Base-by-base conservation (phyloP, 2,329 filamentous ascomycete genomes). In the Curvularia sp. region DNA sequence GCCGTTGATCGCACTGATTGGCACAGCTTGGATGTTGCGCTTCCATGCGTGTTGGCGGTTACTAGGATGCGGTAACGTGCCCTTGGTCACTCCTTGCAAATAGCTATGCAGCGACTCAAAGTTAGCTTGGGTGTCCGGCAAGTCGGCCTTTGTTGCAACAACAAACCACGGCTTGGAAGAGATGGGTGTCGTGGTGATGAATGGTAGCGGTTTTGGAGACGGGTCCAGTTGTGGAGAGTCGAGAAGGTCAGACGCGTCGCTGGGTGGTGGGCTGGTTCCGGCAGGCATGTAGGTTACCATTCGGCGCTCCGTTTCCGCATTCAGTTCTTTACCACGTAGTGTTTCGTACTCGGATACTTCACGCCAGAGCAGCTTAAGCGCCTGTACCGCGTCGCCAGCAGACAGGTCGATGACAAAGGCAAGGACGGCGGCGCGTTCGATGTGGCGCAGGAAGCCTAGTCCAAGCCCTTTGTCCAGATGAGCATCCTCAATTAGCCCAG, bases 141-240 rank as follows among this genome's bases (percentile, higher is more conserved):
- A 75, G 75, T 98, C 94, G 0, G 92, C 93, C 78, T 98, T 98
- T 20, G 93, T 97, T 1, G 92, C 94, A 43, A 97, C 88, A 5
- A 97, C 93, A 70, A 96, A 95, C 95, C 95, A 99, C 0, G 95
- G 93, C 80, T 99, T 99, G 33, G 86, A 86, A n/a, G 91, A 90
- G 65, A 98, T 96, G 41, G 89, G 87, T n/a, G 91, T 83, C 10
- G 85, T 79, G 38, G 77, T 76, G 33, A 85, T 75, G 24, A 79
- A 82, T 41, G 80, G 82, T 20, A 86, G 76, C 42, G 69, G 66
- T 42, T 73, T 63, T 9, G 69, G 54, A 3, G 69, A 61, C 8
- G 63, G 58, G n/a, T 71, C 58, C n/a, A 74, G 55, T 5, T 65
- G 62, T 33, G 71, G 66, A 10, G 62, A 56, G 42, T 70, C 55